These are phyloP conservation scores for Bertia moriformis DNA, from an alignment of 2,329 filamentous ascomycete genomes.

Conservation along the genomic window DNA sequence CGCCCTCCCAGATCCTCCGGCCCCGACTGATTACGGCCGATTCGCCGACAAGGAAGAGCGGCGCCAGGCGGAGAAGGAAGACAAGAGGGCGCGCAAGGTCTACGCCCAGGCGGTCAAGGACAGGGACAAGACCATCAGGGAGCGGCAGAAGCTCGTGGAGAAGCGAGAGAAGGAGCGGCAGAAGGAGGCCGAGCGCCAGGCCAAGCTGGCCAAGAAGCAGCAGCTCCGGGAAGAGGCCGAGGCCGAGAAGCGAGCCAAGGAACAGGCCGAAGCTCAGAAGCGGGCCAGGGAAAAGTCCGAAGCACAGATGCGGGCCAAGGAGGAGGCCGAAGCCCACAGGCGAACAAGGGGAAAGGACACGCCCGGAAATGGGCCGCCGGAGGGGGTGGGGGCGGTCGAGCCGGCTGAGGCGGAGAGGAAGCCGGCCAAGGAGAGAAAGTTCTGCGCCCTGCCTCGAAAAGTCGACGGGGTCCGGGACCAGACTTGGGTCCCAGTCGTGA, in stretches of 20 bases:
- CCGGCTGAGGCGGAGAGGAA: too few relatives aligned
- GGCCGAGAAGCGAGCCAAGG: constrained; percentile 8
- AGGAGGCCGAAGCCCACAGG: background rate
- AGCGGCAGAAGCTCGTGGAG: constrained; percentile 23
- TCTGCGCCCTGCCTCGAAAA: constrained; percentile 57
- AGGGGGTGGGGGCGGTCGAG: too few relatives aligned
- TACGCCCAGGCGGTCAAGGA: constrained; percentile 56
- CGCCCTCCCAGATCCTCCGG: constrained; percentile 35
- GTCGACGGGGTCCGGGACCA: constrained; percentile 42
- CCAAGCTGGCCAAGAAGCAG: constrained; percentile 2
- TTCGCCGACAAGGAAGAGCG: constrained; percentile 50
- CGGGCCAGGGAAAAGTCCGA: constrained; percentile 6
- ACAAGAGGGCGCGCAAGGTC: constrained; percentile 43
- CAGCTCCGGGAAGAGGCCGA: constrained; percentile 8
- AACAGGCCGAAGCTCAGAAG: constrained; percentile 13
- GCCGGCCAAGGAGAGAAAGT: constrained; percentile 50
- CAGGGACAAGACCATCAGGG: constrained; percentile 44
- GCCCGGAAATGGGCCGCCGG: too few relatives aligned
- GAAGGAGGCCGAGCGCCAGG: constrained; percentile 17
- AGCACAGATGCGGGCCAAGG: background rate
- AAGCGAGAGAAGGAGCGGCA: constrained; percentile 12
- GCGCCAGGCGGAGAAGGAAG: constrained; percentile 57
- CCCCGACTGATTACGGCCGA: constrained; percentile 37
- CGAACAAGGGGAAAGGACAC: background rate
- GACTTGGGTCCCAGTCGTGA: constrained; percentile 66